phyloP scores from a whole-genome alignment of 2,329 filamentous ascomycete genomes.

The Apiospora arundinis region DNA sequence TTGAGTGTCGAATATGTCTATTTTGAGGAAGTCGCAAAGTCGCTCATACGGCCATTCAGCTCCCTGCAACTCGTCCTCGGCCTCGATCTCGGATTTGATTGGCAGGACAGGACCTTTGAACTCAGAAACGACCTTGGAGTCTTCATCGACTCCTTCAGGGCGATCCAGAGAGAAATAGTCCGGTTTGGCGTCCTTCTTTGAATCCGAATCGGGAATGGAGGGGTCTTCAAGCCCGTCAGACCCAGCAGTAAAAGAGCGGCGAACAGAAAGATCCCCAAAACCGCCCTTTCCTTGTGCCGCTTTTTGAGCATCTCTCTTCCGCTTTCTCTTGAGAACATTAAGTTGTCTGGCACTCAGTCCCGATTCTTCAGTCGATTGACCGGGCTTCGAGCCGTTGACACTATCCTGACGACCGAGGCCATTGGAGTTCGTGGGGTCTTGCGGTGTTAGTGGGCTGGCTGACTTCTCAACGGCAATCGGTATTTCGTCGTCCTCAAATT shows the following conservation, averaged over 20 bases:
- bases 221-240: conserved; percentile 70
- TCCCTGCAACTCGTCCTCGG: conserved; percentile 77
- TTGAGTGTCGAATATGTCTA: conserved; percentile 90
- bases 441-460: conserved; percentile 52
- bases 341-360: conserved; percentile 90
- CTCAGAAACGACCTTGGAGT: conserved; percentile 90
- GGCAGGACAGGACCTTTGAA: conserved; percentile 85
- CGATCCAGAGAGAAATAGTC: conserved; percentile 95
- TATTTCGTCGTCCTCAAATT: conserved; percentile 83
- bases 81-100: conserved; percentile 85
- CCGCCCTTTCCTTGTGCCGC: conserved; percentile 85
- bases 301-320: conserved; percentile 87
- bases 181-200: conserved; percentile 67
- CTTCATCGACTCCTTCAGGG: conserved; percentile 79
- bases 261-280: conserved; percentile 83
- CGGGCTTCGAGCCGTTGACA: conserved; percentile 41
- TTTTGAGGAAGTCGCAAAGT: conserved; percentile 89
- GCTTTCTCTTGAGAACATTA: conserved; percentile 92
- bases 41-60: conserved; percentile 93
- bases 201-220: conserved; percentile 56
- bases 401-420: conserved; percentile 46
- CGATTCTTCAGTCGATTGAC: conserved; percentile 63
- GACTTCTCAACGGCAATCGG: conserved; percentile 65
- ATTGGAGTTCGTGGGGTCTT: conserved; percentile 46
- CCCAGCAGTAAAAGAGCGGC: conserved; percentile 65